These are phyloP conservation scores for Thalassiosira ordinaria DNA, from an alignment of 352 stramenopile genomes.

Conservation along the genomic window DNA sequence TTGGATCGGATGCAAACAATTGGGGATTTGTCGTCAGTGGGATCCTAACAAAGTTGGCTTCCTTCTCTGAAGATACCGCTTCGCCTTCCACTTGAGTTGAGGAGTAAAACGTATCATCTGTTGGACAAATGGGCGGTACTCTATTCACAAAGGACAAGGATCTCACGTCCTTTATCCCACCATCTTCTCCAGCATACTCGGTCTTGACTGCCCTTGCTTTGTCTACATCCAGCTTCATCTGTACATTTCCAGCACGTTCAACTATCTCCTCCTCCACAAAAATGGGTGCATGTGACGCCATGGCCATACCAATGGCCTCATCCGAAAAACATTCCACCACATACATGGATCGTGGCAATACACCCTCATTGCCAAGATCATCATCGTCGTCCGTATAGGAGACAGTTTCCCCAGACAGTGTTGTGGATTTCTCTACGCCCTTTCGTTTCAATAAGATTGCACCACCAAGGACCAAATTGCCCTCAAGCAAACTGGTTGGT, in stretches of 20 bases:
- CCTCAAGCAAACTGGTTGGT: slow-evolving; percentile 74
- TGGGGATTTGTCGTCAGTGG: slow-evolving; percentile 63
- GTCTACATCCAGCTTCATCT: slow-evolving; percentile 35
- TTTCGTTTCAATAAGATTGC: slow-evolving; percentile 70
- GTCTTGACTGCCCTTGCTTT: slow-evolving; percentile 6
- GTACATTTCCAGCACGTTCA: slow-evolving; percentile 39
- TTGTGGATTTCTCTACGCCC: slow-evolving; percentile 54
- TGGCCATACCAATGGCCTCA: slow-evolving; percentile 80
- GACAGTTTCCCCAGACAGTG: slow-evolving; percentile 60
- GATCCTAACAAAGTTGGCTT: slow-evolving; percentile 62
- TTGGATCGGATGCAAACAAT: slow-evolving; percentile 57
- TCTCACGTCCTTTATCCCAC: not conserved
- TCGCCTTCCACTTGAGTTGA: slow-evolving; percentile 66
- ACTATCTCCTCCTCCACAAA: slow-evolving; percentile 63
- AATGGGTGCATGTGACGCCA: slow-evolving; percentile 59
- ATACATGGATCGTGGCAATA: slow-evolving; percentile 62
- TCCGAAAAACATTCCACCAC: slow-evolving; percentile 85
- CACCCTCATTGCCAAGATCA: slow-evolving; percentile 70
- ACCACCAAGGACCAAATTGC: slow-evolving; percentile 70
- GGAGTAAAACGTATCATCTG: slow-evolving; percentile 42
- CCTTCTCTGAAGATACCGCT: slow-evolving; percentile 42
- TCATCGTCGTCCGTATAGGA: slow-evolving; percentile 64
- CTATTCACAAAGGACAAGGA: slow-evolving; percentile 23
- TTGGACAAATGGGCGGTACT: slow-evolving; percentile 30
- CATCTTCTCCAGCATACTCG: not conserved